Evolutionary conservation across 2,329 filamentous ascomycete species (phyloP), one percentile per base, ranked within the genome.

Genomic region (Fusarium pseudocircinatum): DNA sequence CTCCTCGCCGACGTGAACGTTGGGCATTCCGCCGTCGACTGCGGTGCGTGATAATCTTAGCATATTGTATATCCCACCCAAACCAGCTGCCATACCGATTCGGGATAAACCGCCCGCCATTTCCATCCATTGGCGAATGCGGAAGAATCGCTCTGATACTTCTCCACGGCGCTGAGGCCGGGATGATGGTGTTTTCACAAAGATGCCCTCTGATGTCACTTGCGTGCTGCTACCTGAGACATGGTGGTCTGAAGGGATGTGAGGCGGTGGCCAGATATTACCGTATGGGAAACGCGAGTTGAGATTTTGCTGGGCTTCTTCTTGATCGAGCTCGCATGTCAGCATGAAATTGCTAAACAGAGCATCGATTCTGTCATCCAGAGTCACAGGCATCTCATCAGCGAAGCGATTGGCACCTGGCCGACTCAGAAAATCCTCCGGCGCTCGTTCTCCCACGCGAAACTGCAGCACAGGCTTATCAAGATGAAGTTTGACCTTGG

Each of bases 71-170:
- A 65, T 67, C n/a, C 67, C 59, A 74, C 71, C 63, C 44, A 69
- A 64, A 10, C 78, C 70, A 32, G 72, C 70, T 43, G 73, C 77
- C 34, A 79, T 76, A 36, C 81, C 80, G 28, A 83, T 66, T 30
- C 79, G 69, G 43, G 60, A 59, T 39, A 79, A 73, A 10, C 78
- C 77, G 10, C 82, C 81, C 7, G 81, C 81, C 82, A 93, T 92
- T 67, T 94, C 89, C 79, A 94, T 89, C 93, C 93, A 96, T 69
- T 91, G 90, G 44, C 92, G 88, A 37, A 97, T 87, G 13, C 93
- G 87, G 78, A 97, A 97, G 0, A 90, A 89, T 22, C 87, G 85
- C 53, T 94, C 88, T 8, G 90, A 94, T 22, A 94, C 86, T 65
- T 95, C 87, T 7, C 82, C 82, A 10, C 90, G 84, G 6, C 79